Conservation (phyloP, 1,139 yeast genomes). For the Yamadazyma aaseri region DNA sequence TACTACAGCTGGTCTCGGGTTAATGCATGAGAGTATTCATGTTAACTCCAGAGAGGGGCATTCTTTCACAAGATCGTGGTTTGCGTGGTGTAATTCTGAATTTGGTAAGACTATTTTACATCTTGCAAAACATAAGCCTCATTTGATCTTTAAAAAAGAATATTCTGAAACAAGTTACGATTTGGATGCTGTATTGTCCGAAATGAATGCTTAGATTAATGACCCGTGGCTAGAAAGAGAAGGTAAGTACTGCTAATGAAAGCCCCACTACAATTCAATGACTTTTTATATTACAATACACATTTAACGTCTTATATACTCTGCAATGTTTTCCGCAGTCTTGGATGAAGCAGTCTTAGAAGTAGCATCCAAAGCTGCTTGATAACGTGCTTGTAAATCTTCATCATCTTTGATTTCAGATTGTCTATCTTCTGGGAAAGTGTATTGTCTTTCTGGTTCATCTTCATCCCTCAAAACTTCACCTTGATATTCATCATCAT, state of each 20-base stretch:
- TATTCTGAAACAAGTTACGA: conserved; percentile 27
- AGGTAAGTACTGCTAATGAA: no score
- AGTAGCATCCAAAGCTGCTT: conserved; percentile 65
- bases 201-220: not conserved
- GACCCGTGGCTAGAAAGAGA: no score
- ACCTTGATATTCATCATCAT: conserved; percentile 61
- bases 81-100: conserved; percentile 93
- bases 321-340: conserved; percentile 71
- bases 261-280: no score
- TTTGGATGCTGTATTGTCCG: conserved; percentile 22
- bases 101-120: conserved; percentile 82
- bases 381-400: conserved; percentile 67
- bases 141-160: conserved; percentile 58
- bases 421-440: conserved; percentile 69
- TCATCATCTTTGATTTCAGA: conserved; percentile 54
- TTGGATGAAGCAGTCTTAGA: conserved; percentile 60
- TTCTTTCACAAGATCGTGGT: conserved; percentile 75
- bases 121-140: conserved; percentile 72
- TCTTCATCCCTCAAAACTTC: conserved; percentile 64
- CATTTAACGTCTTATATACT: conserved; percentile 45
- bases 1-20: conserved; percentile 71
- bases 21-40: conserved; percentile 81
- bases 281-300: not conserved
- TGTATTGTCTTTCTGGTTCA: conserved; percentile 66
- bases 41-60: conserved; percentile 54